Percentiles rank a stretch among this genome's conserved stretches.
phyloP scores from a whole-genome alignment of 164 flowering plant species.

The Pachysandra terminalis region DNA sequence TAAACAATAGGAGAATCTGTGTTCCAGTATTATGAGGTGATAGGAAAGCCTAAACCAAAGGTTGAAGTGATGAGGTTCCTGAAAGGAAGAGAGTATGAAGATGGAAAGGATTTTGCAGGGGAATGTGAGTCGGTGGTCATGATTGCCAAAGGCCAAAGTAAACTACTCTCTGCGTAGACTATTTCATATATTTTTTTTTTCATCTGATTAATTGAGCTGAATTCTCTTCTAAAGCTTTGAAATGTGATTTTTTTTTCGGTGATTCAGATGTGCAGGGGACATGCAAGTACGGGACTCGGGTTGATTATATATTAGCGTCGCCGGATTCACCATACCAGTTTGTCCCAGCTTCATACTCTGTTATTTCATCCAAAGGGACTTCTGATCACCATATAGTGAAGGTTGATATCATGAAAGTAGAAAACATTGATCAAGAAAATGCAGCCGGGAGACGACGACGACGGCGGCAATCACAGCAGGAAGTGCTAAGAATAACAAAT shows the following conservation, averaged over 20 bases:
- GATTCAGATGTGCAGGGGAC: slow-evolving; percentile 92
- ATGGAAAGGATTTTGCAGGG: slow-evolving; percentile 86
- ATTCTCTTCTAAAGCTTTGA: background rate
- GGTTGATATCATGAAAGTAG: slow-evolving; percentile 49
- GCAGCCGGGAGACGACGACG: slow-evolving; percentile 6
- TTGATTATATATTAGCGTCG: slow-evolving; percentile 81
- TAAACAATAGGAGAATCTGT: background rate
- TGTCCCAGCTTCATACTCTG: slow-evolving; percentile 84
- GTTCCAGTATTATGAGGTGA: slow-evolving; percentile 84
- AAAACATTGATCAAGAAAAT: slow-evolving; percentile 9
- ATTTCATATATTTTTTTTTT: background rate
- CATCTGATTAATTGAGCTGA: background rate
- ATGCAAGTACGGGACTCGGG: slow-evolving; percentile 93
- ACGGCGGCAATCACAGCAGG: slow-evolving; percentile 16
- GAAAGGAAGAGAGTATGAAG: slow-evolving; percentile 68
- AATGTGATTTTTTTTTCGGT: background rate
- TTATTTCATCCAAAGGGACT: slow-evolving; percentile 90
- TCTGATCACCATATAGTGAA: slow-evolving; percentile 96
- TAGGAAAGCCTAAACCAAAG: slow-evolving; percentile 90
- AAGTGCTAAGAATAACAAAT: slow-evolving; percentile 25
- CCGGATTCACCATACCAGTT: slow-evolving; percentile 67
- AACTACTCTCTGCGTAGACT: too few relatives aligned
- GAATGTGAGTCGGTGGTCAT: slow-evolving; percentile 90
- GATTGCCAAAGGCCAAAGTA: slow-evolving; percentile 98
- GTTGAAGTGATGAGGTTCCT: slow-evolving; percentile 76